These are phyloP conservation scores for Camelina laxa DNA, from an alignment of 345 rosid species.

Conservation along the genomic window DNA sequence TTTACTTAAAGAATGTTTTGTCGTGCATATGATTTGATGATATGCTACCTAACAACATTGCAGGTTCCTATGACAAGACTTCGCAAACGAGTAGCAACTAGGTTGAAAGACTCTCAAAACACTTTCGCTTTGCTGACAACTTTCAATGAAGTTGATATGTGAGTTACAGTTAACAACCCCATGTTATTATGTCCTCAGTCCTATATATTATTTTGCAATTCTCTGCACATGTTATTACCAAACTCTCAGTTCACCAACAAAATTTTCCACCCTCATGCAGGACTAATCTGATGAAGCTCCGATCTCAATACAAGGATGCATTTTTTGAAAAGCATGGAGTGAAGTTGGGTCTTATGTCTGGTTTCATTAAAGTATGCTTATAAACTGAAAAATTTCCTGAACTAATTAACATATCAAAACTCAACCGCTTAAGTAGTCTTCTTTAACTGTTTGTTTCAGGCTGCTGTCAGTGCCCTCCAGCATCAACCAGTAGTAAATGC, in stretches of 20 bases:
- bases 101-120: constrained; percentile 97
- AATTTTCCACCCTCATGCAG: constrained; percentile 44
- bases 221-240: not conserved
- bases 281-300: constrained; percentile 98
- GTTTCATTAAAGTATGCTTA: constrained; percentile 76
- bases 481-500: constrained; percentile 96
- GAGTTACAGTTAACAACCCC: constrained; percentile 27
- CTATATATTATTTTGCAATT: constrained; percentile 11
- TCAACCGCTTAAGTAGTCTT: not conserved
- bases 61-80: constrained; percentile 99
- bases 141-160: constrained; percentile 99
- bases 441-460: constrained; percentile 54
- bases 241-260: not conserved
- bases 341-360: constrained; percentile 97
- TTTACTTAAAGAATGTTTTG: not conserved
- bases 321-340: constrained; percentile 97
- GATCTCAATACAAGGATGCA: constrained; percentile 95
- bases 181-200: constrained; percentile 12
- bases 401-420: not conserved
- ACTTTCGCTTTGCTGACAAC: constrained; percentile 96
- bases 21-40: constrained; percentile 26
- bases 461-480: constrained; percentile 96
- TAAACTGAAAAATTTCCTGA: not conserved
- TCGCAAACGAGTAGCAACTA: constrained; percentile 87
- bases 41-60: constrained; percentile 32